Evolutionary conservation across 208 protist genomes (phyloP), one percentile per base, ranked within the genome.

Genomic region (Leishmania mexicana): DNA sequence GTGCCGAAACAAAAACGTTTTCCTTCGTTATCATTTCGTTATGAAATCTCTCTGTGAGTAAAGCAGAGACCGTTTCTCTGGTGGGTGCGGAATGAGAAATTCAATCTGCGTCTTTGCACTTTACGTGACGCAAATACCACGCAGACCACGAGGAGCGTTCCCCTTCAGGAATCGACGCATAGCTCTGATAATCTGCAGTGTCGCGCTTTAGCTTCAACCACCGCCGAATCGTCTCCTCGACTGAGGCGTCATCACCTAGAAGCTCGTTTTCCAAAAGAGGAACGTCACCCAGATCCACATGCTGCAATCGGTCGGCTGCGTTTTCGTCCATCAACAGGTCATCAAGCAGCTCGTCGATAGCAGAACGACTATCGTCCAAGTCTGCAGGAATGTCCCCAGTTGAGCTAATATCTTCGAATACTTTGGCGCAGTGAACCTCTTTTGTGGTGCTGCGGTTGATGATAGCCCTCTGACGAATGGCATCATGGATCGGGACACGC

Each of bases 91-190:
- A 42, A 51, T 76, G 17, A n/a, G 28, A 19, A 57, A 51, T 24
- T 81, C 47, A 85, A 11, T 72, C 58, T 54, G 40, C 81, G 6
- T 80, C 76, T 68, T 84, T 71, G 7, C 83, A 62, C 58, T 89
- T 88, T 17, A 94, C 76, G 76, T 96, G 88, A 45, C 92, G 89
- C 65, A 96, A 77, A 85, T 96, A 96, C 92, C 92, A 96, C 7
- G 92, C 92, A 24, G 92, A 96, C 89, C 90, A 96, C 19, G 72
- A 71, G 31, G 80, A 93, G 21, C 89, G 90, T 62, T 96, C 92
- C 45, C 79, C 83, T 73, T 90, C 88, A 28, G 92, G 92, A 76
- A 94, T 90, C 15, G 90, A 81, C 51, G 86, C 85, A 68, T 96
- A 96, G 72, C 83, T 93, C 79, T 94, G 89, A 67, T 94, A 96